These are phyloP conservation scores for Lathyrus tuberosus DNA, from an alignment of 306 rosid genomes.

Conservation along the genomic window DNA sequence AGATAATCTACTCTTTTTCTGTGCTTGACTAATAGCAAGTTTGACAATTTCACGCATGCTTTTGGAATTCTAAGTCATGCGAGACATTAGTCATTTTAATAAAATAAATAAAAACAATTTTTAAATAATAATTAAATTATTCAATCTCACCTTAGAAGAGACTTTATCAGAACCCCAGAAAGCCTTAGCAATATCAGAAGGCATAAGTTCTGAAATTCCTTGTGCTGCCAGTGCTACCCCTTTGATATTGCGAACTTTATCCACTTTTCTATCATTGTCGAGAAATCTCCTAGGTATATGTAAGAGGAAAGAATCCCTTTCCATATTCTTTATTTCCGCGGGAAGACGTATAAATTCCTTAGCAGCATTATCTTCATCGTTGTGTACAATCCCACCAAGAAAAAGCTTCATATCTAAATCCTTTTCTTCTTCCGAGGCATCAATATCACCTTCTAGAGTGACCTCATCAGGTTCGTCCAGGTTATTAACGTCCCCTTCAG, in stretches of 20 bases:
- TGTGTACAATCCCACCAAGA: constrained; percentile 90
- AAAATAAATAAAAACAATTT: constrained; percentile 24
- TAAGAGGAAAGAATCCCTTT: constrained; percentile 79
- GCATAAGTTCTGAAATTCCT: constrained; percentile 94
- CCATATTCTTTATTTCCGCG: constrained; percentile 79
- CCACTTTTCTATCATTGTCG: constrained; percentile 59
- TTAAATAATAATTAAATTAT: constrained; percentile 14
- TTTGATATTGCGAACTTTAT: constrained; percentile 67
- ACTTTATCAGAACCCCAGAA: constrained; percentile 83
- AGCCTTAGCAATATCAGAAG: constrained; percentile 89
- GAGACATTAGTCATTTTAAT: constrained; percentile 33
- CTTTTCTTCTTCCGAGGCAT: constrained; percentile 65
- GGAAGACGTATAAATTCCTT: constrained; percentile 82
- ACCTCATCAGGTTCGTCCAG: constrained; percentile 77
- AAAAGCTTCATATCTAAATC: constrained; percentile 87
- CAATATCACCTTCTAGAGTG: constrained; percentile 60
- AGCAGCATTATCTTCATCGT: constrained; percentile 66
- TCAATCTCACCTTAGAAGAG: constrained; percentile 83
- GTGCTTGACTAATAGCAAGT: constrained; percentile 88
- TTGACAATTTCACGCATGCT: constrained; percentile 87
- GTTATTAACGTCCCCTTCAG: constrained; percentile 63
- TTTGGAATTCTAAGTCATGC: constrained; percentile 63
- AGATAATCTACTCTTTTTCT: constrained; percentile 69
- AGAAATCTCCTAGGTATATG: constrained; percentile 71
- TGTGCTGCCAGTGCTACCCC: constrained; percentile 79